Evolutionary conservation across 2,329 filamentous ascomycete species (phyloP).

Genomic region (Penicillium sclerotigenum): DNA sequence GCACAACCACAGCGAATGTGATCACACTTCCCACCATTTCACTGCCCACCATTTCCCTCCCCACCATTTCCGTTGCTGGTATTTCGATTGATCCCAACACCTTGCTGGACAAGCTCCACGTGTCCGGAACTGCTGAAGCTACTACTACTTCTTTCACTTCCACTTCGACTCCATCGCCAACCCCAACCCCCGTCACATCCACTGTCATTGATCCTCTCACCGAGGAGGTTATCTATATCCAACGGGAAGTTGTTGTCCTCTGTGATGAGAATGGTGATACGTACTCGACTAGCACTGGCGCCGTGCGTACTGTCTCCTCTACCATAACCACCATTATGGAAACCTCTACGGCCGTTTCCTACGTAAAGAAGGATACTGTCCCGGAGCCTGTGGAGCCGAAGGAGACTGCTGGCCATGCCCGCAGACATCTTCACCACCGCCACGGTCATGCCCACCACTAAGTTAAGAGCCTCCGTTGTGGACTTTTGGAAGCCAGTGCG

Average conservation of each 20-base stretch:
- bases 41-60: constrained; percentile 9
- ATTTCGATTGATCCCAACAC: constrained; percentile 6
- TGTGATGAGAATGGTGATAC: constrained; percentile 26
- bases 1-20: background rate
- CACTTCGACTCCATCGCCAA: constrained; percentile 21
- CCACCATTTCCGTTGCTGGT: constrained; percentile 10
- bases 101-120: constrained; percentile 4
- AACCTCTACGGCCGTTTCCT: constrained; percentile 26
- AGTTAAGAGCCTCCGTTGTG: background rate
- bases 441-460: constrained; percentile 24
- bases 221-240: constrained; percentile 30
- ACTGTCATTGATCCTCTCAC: constrained; percentile 23
- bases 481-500: background rate
- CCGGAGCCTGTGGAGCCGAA: constrained; percentile 20
- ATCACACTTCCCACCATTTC: constrained; percentile 6
- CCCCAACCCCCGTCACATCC: constrained; percentile 27
- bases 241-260: constrained; percentile 30
- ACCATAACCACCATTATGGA: constrained; percentile 21
- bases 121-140: background rate
- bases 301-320: constrained; percentile 25
- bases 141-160: constrained; percentile 14
- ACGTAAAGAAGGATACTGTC: constrained; percentile 16
- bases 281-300: constrained; percentile 26
- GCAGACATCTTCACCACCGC: constrained; percentile 25
- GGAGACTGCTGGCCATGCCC: constrained; percentile 17